These are phyloP conservation scores for Hura crepitans DNA, from an alignment of 441 rosid species.

Conservation along the genomic window DNA sequence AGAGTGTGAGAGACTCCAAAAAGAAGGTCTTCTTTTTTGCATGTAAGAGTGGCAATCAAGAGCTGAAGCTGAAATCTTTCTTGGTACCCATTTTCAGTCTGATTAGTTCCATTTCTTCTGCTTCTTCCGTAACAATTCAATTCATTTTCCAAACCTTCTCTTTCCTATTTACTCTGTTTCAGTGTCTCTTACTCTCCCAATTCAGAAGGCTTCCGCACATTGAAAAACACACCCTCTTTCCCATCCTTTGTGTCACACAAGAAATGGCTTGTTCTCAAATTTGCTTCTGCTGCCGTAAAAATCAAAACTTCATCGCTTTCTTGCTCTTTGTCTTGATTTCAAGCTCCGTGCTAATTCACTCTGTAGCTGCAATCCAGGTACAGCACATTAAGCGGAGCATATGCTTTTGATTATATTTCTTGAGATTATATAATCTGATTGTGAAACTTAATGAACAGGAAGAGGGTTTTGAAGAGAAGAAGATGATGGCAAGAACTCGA, in stretches of 20 bases:
- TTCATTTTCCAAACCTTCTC: conserved; percentile 20
- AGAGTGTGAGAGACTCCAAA: background rate
- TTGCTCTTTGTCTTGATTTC: conserved; percentile 39
- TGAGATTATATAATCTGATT: background rate
- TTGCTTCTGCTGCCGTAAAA: conserved; percentile 27
- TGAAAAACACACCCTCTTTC: conserved; percentile 7
- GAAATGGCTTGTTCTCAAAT: conserved; percentile 40
- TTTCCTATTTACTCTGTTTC: conserved; percentile 10
- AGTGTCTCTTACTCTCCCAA: background rate
- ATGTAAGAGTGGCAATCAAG: conserved; percentile 31
- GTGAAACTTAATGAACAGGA: conserved; percentile 22
- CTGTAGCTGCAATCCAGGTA: conserved; percentile 34
- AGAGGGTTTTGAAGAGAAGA: conserved; percentile 31
- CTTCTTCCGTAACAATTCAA: conserved; percentile 5
- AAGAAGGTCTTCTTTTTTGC: conserved; percentile 11
- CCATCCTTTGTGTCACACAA: conserved; percentile 13
- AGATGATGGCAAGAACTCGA: conserved; percentile 35
- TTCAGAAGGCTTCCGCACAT: conserved; percentile 2
- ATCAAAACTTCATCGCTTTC: conserved; percentile 29
- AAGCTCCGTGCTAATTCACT: conserved; percentile 27
- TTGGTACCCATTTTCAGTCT: conserved; percentile 28
- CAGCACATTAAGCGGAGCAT: background rate
- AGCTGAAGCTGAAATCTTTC: conserved; percentile 19
- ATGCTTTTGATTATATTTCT: too few relatives aligned
- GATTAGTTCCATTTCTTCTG: conserved; percentile 22